Base-by-base conservation (phyloP, 2,329 filamentous ascomycete genomes). In the Aspergillus clavatus region DNA sequence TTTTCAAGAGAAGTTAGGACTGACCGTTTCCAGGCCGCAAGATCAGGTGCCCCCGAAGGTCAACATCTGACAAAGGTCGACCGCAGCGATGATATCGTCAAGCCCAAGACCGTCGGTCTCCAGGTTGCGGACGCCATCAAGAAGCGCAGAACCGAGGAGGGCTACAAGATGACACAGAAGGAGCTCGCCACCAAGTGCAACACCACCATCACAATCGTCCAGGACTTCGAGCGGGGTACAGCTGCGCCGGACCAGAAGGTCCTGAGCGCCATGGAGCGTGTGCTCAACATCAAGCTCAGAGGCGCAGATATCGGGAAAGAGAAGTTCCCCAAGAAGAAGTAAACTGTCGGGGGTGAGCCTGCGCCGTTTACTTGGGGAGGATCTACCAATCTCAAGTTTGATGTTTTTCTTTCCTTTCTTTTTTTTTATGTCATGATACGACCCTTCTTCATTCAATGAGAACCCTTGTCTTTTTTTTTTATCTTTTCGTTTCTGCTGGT, bases 51-150 rank as follows among this genome's bases (percentile, higher is more conserved):
- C 43, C 61, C 77, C 56, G 91, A 97, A 73, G 93, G 93, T 59
- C 93, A 98, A 75, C 90, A 88, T 67, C 79, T 97, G 55, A 97
- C 93, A 57, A 96, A 97, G 78, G 90, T 98, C 70, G 93, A 97
- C 78, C 90, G 91, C 58, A 84, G 83, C 67, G 90, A 97, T 77
- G 93, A 96, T 68, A 95, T 96, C 73, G 85, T 97, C 73, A 95
- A 95, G 77, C 90, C 89, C 65, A 95, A 95, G 76, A 94, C 89
- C 38, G 78, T 96, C 47, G 89, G 89, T 66, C 78, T 79, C 62
- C 77, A 80, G 45, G 88, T 97, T 54, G 89, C 87, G 61, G 82
- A 87, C 56, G 87, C 85, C 55, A 96, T 97, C 73, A 79, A 82
- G 62, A 80, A 84, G 62, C 81, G 86, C 45, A 87, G 93, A 54